Conservation (phyloP, 2,329 filamentous ascomycete species). For the Cordyceps tenuipes region DNA sequence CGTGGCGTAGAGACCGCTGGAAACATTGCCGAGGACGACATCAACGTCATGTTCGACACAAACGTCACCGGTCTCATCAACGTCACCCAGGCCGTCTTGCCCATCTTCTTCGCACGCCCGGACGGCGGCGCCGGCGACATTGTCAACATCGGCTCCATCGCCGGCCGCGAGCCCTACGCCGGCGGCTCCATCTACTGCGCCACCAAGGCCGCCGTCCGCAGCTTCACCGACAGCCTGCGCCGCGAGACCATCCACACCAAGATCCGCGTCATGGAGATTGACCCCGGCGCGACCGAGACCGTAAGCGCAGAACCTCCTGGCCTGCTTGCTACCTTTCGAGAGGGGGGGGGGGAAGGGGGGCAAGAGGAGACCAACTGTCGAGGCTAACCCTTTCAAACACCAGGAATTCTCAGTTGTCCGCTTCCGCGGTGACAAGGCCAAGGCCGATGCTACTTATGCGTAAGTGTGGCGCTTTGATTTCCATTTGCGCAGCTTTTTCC, state of each 20-base stretch:
- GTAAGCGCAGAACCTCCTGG: conserved; percentile 30
- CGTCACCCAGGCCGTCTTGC: conserved; percentile 86
- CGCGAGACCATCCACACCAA: conserved; percentile 75
- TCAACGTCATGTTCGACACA: conserved; percentile 80
- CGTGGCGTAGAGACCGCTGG: conserved; percentile 82
- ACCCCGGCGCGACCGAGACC: conserved; percentile 89
- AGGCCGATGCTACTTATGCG: conserved; percentile 86
- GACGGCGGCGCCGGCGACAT: conserved; percentile 81
- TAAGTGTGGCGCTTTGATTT: conserved; percentile 32
- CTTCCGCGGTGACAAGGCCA: conserved; percentile 79
- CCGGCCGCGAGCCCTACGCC: conserved; percentile 77
- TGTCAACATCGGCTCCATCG: conserved; percentile 88
- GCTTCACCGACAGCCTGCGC: conserved; percentile 74
- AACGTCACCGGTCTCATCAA: conserved; percentile 94
- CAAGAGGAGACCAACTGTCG: too few species aligned
- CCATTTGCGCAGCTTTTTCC: not conserved
- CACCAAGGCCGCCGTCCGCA: conserved; percentile 79
- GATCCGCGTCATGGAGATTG: conserved; percentile 78
- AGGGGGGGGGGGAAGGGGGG: too few species aligned
- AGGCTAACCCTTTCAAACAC: not conserved
- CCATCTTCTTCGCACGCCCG: conserved; percentile 68
- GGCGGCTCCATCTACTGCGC: conserved; percentile 90
- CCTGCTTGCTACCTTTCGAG: not conserved
- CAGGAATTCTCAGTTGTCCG: conserved; percentile 82
- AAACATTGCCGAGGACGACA: conserved; percentile 72